Evolutionary conservation across 192 early-diverging fungal species (phyloP), one percentile per base, ranked within the genome.

Genomic region (Entophlyctis luteolus): DNA sequence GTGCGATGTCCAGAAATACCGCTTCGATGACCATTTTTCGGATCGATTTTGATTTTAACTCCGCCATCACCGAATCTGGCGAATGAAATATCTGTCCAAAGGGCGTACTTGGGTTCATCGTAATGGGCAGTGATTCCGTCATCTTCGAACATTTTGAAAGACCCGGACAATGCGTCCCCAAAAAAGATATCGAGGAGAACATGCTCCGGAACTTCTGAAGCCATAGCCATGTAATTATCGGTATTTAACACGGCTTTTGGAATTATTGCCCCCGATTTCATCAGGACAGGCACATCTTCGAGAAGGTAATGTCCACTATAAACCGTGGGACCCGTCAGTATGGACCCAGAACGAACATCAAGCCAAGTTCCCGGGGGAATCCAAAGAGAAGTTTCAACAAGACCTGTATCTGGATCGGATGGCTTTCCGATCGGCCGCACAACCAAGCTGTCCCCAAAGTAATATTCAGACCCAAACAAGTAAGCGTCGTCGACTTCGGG

Each of bases 401-500:
- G 33, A 14, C 8, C 20, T 14, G 28, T 56, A 12, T n/a, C 39
- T 34, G 55, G 18, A 6, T 20, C 20, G 6, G 35, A 10, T 14
- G 55, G 23, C 35, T 22, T 56, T 33, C 29, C 31, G 35, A 56
- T 56, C 20, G 55, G 55, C 10, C 10, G 10, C 8, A 56, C 33
- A 8, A 56, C 55, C 6, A 56, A 56, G 10, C 10, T 5, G 20
- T 56, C 55, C 10, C 55, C 55, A 56, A 56, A 56, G 20, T 31
- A 56, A 32, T 56, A 56, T 31, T 56, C 55, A 31, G 55, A 56
- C 1, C 33, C 55, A 56, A 18, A 33, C 33, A 12, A 34, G 35
- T 56, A 56, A 20, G 55, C 55, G 10, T 56, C 55, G 6, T 56
- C 55, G 16, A 56, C 32, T 18, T 25, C 55, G 29, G 55, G 55